phyloP scores from a whole-genome alignment of 345 rosid species.

The Salix koriyanagi region DNA sequence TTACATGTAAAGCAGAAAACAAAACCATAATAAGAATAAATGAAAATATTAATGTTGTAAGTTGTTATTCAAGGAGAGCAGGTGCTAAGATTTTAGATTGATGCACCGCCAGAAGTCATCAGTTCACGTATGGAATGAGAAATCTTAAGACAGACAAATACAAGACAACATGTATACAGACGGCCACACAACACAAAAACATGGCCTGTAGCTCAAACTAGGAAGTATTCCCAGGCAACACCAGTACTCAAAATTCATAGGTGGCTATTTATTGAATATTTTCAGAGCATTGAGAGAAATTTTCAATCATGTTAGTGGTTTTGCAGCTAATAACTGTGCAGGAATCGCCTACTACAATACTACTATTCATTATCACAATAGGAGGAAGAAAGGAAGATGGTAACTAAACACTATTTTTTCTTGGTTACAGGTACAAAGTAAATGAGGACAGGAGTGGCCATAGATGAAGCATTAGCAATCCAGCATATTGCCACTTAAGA shows the following conservation, averaged over 20 bases:
- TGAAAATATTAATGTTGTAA: not conserved
- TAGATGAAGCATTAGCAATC: not conserved
- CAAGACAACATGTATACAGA: not conserved
- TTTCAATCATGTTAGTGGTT: not conserved
- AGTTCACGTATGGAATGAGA: not conserved
- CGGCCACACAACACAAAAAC: not conserved
- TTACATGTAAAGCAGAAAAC: conserved; percentile 8
- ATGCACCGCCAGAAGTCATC: not conserved
- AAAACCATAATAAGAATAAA: not conserved
- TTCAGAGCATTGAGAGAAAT: not conserved
- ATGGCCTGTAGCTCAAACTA: not conserved
- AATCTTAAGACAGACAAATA: not conserved
- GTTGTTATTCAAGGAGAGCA: not conserved
- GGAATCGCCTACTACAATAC: not conserved
- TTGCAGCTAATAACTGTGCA: not conserved
- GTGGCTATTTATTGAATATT: not conserved
- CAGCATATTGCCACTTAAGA: not conserved
- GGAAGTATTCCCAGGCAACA: not conserved
- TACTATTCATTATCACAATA: not conserved
- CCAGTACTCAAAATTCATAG: not conserved
- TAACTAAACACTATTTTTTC: not conserved
- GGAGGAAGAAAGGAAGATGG: not conserved
- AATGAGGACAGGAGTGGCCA: not conserved
- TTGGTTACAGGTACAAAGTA: not conserved
- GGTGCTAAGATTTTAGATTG: too few species aligned